Base-by-base conservation (phyloP, 164 flowering plant genomes). In the Berberis thunbergii region DNA sequence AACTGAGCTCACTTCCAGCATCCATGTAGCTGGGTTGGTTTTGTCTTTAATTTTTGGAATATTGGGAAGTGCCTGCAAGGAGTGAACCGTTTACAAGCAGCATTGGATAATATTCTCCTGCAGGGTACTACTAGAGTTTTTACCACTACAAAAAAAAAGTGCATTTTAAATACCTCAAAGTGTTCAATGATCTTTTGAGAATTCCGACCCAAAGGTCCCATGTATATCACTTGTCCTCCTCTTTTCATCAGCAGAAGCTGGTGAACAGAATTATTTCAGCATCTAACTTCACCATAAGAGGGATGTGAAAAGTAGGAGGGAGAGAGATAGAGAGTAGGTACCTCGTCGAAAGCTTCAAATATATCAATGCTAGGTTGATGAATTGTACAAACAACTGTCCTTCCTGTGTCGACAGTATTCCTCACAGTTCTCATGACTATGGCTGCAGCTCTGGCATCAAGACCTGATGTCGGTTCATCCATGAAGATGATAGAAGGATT, bases 381-480 rank as follows among this genome's bases (percentile, higher is more conserved):
- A 66, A 94, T 94, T 40, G 98, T 94, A 77, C 97, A 94, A 59
- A 87, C 97, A 52, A 88, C 94, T 26, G 98, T 94, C 71, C 98
- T 76, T 55, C 98, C 98, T 1, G 97, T 88, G 68, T 94, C 96
- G 26, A 88, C 97, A 0, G 96, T 90, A 86, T 88, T 94, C 69
- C 97, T 83, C 60, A 94, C 96, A 8, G 98, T 76, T 64, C 97
- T 86, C 98, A 91, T 94, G 11, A 94, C 98, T 70, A 94, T 88
- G 45, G 98, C 92, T 42, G 98, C 97, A 12, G 97, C 97, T 61
- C 96, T 77, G 10, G 96, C 97, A 76, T 94, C 98, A 58, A 93
- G 88, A 6, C 98, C 98, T 0, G 98, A 86, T n/a, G 98, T 93
- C 13, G 98, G 97, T 67, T 90, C 98, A 67, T 94, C 98, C 98